phyloP scores from a whole-genome alignment of 1,139 yeast genomes.

The Kazachstania sp. region DNA sequence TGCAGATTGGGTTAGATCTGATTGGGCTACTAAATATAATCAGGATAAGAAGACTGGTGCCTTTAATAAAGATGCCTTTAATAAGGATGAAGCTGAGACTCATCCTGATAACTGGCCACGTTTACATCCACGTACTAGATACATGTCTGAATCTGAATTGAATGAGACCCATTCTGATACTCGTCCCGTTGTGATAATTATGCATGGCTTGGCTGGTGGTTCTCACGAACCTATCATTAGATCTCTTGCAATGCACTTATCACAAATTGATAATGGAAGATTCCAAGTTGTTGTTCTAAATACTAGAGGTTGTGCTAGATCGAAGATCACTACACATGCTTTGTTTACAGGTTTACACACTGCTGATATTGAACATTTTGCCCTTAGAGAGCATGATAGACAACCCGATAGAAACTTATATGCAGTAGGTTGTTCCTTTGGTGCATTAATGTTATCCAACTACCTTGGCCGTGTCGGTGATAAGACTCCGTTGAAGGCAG shows the following conservation, averaged over 20 bases:
- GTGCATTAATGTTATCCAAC: constrained; percentile 73
- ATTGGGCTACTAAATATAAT: constrained; percentile 34
- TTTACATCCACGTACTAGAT: constrained; percentile 72
- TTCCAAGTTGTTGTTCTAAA: constrained; percentile 72
- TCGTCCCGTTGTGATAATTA: constrained; percentile 58
- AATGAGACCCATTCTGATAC: constrained; percentile 30
- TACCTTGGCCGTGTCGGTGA: constrained; percentile 68
- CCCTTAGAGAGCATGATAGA: constrained; percentile 42
- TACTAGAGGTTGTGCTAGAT: constrained; percentile 80
- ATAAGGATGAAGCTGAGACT: constrained; percentile 41
- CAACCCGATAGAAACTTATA: constrained; percentile 70
- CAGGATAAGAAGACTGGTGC: constrained; percentile 10
- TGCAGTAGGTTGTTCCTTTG: constrained; percentile 78
- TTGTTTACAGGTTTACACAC: constrained; percentile 71
- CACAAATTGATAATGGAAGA: constrained; percentile 21
- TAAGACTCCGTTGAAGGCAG: constrained; percentile 49
- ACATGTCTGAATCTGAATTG: constrained; percentile 48
- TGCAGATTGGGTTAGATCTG: constrained; percentile 61
- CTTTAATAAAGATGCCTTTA: constrained; percentile 39
- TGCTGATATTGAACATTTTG: constrained; percentile 57
- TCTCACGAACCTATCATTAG: constrained; percentile 84
- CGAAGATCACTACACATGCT: constrained; percentile 65
- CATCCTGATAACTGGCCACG: constrained; percentile 66
- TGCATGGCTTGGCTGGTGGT: constrained; percentile 90
- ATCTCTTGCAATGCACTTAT: constrained; percentile 39